These are phyloP conservation scores for Syzygium grande DNA, from an alignment of 345 rosid species.

Conservation along the genomic window DNA sequence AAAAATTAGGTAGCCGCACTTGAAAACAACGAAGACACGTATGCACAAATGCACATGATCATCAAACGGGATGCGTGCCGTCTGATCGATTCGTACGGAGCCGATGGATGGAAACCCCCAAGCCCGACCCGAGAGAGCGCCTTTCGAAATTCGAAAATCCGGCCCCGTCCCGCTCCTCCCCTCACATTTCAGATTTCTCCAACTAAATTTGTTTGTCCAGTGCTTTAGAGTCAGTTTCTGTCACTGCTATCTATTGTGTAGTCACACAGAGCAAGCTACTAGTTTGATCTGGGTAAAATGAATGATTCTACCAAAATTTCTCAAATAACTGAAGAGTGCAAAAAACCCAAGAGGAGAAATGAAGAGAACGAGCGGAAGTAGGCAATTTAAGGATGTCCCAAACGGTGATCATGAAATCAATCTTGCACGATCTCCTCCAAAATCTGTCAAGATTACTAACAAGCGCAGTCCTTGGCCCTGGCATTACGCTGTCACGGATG, in stretches of 20 bases:
- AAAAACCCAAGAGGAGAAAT: background rate
- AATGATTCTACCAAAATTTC: background rate
- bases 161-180: too few species aligned
- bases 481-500: background rate
- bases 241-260: background rate
- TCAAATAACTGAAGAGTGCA: background rate
- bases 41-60: too few species aligned
- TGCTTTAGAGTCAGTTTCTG: background rate
- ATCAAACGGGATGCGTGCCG: too few species aligned
- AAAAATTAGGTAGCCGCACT: too few species aligned
- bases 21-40: too few species aligned
- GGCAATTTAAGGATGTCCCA: background rate
- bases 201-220: background rate
- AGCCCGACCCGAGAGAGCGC: too few species aligned
- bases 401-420: background rate
- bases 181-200: too few species aligned
- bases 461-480: background rate
- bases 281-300: background rate
- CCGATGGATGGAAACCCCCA: too few species aligned
- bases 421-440: background rate
- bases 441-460: background rate
- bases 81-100: too few species aligned
- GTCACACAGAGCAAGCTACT: background rate
- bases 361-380: background rate
- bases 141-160: too few species aligned